Evolutionary conservation across 345 rosid genomes (phyloP).

Genomic region (Anacardium occidentale): DNA sequence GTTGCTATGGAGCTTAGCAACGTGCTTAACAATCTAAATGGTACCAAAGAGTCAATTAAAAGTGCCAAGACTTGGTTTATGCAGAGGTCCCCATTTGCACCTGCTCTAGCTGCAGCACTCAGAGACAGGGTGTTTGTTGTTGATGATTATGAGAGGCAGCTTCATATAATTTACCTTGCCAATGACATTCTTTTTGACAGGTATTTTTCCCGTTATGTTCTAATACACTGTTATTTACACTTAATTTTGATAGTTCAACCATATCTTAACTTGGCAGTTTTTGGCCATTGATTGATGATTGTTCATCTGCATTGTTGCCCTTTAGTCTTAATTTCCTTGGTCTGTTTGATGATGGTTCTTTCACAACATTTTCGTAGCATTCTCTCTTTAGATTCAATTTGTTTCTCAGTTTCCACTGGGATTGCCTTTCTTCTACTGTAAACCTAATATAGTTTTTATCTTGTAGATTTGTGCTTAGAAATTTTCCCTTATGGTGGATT

Average conservation of each 20-base stretch:
- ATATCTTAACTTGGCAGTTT: neutral
- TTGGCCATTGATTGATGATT: neutral
- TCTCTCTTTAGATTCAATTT: neutral
- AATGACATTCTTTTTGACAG: slow-evolving; percentile 98
- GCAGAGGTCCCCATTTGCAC: slow-evolving; percentile 96
- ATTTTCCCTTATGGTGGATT: neutral
- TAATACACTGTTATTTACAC: neutral
- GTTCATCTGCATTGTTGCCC: neutral
- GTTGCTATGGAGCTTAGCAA: slow-evolving; percentile 74
- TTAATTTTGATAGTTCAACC: neutral
- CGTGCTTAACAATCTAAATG: slow-evolving; percentile 74
- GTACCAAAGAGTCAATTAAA: slow-evolving; percentile 98
- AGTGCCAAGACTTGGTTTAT: slow-evolving; percentile 97
- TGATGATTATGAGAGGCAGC: slow-evolving; percentile 94
- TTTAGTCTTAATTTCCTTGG: neutral
- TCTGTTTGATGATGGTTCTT: neutral
- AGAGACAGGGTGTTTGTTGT: slow-evolving; percentile 75
- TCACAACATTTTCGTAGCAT: neutral
- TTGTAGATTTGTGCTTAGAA: neutral
- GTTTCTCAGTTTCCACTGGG: neutral
- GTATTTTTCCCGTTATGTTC: slow-evolving; percentile 34
- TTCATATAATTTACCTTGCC: slow-evolving; percentile 86
- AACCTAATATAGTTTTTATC: no score
- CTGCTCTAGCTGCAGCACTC: slow-evolving; percentile 85
- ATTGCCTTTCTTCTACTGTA: no score